These are phyloP conservation scores for Knufia petricola DNA, from an alignment of 2,329 filamentous ascomycete species.

Conservation along the genomic window DNA sequence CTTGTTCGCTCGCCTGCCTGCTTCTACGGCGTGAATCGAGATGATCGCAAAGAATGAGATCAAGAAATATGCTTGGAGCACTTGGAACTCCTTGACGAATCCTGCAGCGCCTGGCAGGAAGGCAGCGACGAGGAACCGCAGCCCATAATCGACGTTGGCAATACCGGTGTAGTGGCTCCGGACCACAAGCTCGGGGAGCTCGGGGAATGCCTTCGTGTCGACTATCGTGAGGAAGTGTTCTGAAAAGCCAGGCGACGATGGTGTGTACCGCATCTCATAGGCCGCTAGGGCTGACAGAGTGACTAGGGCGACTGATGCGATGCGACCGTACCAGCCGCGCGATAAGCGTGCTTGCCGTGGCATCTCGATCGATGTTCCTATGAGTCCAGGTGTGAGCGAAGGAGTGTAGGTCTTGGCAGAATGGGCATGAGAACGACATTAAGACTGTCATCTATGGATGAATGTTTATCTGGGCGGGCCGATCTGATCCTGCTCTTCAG, in stretches of 20 bases:
- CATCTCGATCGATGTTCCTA: too few relatives aligned
- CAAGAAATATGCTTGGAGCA: slow-evolving; percentile 15
- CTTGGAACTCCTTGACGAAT: slow-evolving; percentile 13
- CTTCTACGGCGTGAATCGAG: slow-evolving; percentile 13
- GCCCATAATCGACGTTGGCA: slow-evolving; percentile 10
- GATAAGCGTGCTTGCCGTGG: too few relatives aligned
- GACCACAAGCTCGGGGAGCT: slow-evolving; percentile 8
- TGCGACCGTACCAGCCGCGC: background rate
- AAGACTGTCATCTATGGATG: too few relatives aligned
- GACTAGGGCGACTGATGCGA: background rate
- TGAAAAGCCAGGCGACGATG: slow-evolving; percentile 4
- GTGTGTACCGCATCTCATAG: slow-evolving; percentile 8
- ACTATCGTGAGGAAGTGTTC: slow-evolving; percentile 11
- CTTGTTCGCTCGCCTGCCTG: slow-evolving; percentile 12
- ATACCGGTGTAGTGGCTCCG: slow-evolving; percentile 14
- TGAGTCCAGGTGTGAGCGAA: too few relatives aligned
- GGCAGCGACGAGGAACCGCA: slow-evolving; percentile 13
- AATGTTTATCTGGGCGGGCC: too few relatives aligned
- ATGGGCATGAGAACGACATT: too few relatives aligned
- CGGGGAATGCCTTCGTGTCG: slow-evolving; percentile 6
- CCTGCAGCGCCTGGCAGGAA: slow-evolving; percentile 13
- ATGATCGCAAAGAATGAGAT: slow-evolving; percentile 15
- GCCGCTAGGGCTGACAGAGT: slow-evolving; percentile 7
- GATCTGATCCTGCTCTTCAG: too few relatives aligned
- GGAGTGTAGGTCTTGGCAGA: too few relatives aligned